phyloP scores from a whole-genome alignment of 768 basidiomycete species.

The Rhodotorula toruloides region DNA sequence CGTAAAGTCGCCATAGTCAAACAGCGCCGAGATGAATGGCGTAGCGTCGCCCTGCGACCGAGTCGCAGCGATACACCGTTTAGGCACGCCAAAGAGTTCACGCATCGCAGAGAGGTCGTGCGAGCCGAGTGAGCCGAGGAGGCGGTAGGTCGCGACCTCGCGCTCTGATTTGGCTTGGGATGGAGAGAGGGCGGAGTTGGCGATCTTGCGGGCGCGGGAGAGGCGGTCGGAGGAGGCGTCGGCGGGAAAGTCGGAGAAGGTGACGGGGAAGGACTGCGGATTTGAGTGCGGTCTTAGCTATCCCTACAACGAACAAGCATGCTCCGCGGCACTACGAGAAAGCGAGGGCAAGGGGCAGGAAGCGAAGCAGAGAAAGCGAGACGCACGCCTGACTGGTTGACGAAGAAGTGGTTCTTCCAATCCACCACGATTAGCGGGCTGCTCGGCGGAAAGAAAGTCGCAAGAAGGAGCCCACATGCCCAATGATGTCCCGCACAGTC shows the following conservation, averaged over 20 bases:
- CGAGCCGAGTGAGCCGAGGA: constrained; percentile 41
- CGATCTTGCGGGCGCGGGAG: constrained; percentile 19
- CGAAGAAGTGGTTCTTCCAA: constrained; percentile 38
- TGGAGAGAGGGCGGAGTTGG: constrained; percentile 35
- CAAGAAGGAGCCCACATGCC: constrained; percentile 33
- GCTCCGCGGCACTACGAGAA: too few relatives aligned
- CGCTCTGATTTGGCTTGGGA: constrained; percentile 8
- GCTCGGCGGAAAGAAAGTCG: too few relatives aligned
- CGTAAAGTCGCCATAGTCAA: constrained; percentile 41
- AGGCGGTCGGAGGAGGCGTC: constrained; percentile 12
- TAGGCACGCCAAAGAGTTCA: constrained; percentile 43
- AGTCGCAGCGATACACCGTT: constrained; percentile 27
- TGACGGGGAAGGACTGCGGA: constrained; percentile 15
- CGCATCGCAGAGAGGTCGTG: constrained; percentile 46
- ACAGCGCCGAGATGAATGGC: constrained; percentile 29
- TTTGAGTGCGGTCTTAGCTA: too few relatives aligned
- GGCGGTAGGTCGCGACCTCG: constrained; percentile 30
- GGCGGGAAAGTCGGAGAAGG: constrained; percentile 39
- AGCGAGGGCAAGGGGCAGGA: too few relatives aligned
- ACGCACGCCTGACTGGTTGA: constrained; percentile 30
- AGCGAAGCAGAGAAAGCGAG: too few relatives aligned
- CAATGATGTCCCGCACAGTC: constrained; percentile 44
- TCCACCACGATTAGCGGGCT: not conserved
- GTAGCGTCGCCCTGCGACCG: not conserved
- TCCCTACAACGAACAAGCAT: too few relatives aligned